Base-by-base conservation (phyloP, 176 grass and related monocot species). In the Oryza brachyantha region DNA sequence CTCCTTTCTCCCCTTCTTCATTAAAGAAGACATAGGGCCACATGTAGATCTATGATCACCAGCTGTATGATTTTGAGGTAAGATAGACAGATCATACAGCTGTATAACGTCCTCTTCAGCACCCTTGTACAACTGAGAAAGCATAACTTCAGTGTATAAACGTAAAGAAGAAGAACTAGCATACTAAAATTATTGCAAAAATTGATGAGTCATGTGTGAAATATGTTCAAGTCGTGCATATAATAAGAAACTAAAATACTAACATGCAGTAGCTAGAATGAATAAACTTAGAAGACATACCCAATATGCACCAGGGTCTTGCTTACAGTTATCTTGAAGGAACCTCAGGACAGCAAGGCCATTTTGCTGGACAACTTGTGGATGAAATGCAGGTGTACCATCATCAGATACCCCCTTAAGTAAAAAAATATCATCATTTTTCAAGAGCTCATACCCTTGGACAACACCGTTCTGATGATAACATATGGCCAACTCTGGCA, bases 291-390 rank as follows among this genome's bases (percentile, higher is more conserved):
- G 16, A 37, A 50, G 48, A 8, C 68, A 81, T 98, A 99, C 96
- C 96, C 88, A 99, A 79, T 99, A 99, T 85, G 96, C 92, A 85
- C 92, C 90, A 86, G 92, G 96, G 62, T 99, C 92, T 89, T 95
- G 90, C 80, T 95, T 99, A 81, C 92, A 99, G 63, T 99, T 99
- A 79, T 91, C 86, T 81, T 93, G 96, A 78, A 99, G 90, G 80
- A 99, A 99, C 42, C 88, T 90, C 55, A 99, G 79, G 29, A 99
- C 96, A 80, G 92, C 90, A 24, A 99, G 67, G 11, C 96, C 96
- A 92, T 99, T 94, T 90, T 99, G 92, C 86, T 99, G 96, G 66
- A 95, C 96, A 72, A 93, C 90, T 65, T 99, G 87, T 57, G 96
- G 96, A 87, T 91, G 83, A 91, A 99, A 99, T 72, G 92, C 92